Base-by-base conservation (phyloP, 257 asterid genomes). In the Salvia hispanica region DNA sequence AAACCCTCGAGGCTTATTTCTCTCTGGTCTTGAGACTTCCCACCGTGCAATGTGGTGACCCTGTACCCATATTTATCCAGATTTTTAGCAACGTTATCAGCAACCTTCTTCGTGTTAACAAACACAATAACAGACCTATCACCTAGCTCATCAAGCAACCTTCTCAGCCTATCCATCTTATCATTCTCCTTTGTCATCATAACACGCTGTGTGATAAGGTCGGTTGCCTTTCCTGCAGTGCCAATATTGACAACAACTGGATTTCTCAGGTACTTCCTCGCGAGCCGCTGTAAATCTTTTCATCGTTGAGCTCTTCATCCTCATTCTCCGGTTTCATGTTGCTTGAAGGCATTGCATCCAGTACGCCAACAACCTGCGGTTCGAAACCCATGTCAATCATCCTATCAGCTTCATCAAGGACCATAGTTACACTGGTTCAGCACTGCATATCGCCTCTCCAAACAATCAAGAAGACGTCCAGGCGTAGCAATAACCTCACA, bases 351-450 rank as follows among this genome's bases (percentile, higher is more conserved):
- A 84, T 84, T 47, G 87, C 89, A 58, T 84, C 89, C 7, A 84
- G 48, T 3, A 84, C 87, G 28, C 87, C 87, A 15, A 82, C 80
- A 54, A 84, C 90, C 74, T 85, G 91, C 9, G 86, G 85, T 59
- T 85, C 91, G 58, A 85, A 85, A 55, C 89, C 89, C 91, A 85
- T 83, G 59, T 85, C 91, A 59, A 85, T 85, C 89, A 85, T 85
- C 5, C 92, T 81, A 43, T 85, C 87, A 45, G 87, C 87, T 71
- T 82, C 87, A 69, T 82, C 87, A 59, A 84, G 90, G 66, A 84
- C 87, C 3, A 84, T 79, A 84, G 42, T 82, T 82, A 67, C 90
- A 82, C 77, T 79, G 89, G 80, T 84, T 84, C 40, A 84, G 75
- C 48, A 81, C 85, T 0, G 81, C 84, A 67, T 84, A 84, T 6